phyloP scores from a whole-genome alignment of 2,329 filamentous ascomycete genomes.

The Clonostachys chloroleuca region DNA sequence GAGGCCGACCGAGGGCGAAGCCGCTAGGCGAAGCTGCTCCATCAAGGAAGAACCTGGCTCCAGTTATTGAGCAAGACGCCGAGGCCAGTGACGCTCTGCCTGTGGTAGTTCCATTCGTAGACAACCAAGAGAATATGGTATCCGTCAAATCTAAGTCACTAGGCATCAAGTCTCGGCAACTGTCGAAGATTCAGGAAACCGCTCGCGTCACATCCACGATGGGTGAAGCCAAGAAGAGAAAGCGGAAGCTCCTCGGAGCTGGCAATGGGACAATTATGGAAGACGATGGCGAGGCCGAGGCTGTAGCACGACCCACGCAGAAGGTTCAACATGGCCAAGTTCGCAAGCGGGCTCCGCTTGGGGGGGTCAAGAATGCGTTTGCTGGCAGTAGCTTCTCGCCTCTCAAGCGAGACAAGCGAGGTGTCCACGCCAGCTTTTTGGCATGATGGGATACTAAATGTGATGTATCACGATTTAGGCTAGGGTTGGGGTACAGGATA shows the following conservation, averaged over 20 bases:
- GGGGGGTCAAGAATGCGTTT: constrained; percentile 40
- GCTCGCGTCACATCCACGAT: constrained; percentile 9
- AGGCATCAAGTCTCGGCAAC: too few relatives aligned
- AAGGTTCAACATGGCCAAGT: constrained; percentile 22
- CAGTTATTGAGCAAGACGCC: too few relatives aligned
- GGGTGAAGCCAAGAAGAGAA: constrained; percentile 56
- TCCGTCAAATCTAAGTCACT: too few relatives aligned
- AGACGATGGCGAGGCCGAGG: constrained; percentile 52
- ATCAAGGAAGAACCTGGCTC: constrained; percentile 34
- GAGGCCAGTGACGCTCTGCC: too few relatives aligned
- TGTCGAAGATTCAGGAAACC: too few relatives aligned
- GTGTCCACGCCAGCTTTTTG: constrained; percentile 57
- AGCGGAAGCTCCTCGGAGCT: constrained; percentile 64
- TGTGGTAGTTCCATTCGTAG: too few relatives aligned
- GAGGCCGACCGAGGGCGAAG: constrained; percentile 40
- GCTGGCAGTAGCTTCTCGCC: constrained; percentile 60
- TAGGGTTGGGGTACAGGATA: too few relatives aligned
- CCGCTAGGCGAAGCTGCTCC: constrained; percentile 37
- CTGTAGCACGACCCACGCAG: constrained; percentile 18
- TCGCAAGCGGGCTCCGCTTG: constrained; percentile 29
- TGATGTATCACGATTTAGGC: too few relatives aligned
- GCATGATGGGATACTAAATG: constrained; percentile 19
- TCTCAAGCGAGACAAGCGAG: constrained; percentile 65
- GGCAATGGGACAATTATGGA: constrained; percentile 66
- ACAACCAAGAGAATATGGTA: too few relatives aligned